These are phyloP conservation scores for Fusarium annulatum DNA, from an alignment of 2,329 filamentous ascomycete species.

Conservation along the genomic window DNA sequence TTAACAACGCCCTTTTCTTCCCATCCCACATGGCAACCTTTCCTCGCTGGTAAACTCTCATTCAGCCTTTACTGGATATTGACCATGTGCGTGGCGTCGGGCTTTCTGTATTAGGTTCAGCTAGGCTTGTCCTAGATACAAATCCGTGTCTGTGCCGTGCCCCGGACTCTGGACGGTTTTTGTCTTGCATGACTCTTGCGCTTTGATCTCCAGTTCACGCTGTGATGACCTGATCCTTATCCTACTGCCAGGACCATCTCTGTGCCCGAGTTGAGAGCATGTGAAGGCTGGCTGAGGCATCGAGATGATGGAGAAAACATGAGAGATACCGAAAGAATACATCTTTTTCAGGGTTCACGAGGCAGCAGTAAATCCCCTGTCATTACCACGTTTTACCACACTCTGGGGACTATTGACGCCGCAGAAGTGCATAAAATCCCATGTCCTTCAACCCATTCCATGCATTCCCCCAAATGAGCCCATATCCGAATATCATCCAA, in stretches of 20 bases:
- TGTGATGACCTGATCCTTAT: not conserved
- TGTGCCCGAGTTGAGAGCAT: not conserved
- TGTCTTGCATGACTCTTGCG: conserved; percentile 36
- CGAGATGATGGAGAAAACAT: not conserved
- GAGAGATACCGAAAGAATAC: not conserved
- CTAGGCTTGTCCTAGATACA: conserved; percentile 39
- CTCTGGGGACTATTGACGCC: conserved; percentile 24
- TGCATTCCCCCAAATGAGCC: not conserved
- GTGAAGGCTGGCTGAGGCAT: not conserved
- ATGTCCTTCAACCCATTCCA: conserved; percentile 4
- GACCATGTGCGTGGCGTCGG: conserved; percentile 40
- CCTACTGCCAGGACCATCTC: not conserved
- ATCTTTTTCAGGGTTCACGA: conserved; percentile 17
- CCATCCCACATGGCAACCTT: conserved; percentile 33
- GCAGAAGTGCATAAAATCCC: conserved; percentile 12
- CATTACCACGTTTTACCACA: conserved; percentile 31
- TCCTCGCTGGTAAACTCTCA: conserved; percentile 6
- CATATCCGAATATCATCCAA: conserved; percentile 12
- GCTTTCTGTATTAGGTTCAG: conserved; percentile 34
- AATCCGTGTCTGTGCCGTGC: conserved; percentile 28
- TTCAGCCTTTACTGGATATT: conserved; percentile 10
- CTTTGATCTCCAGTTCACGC: conserved; percentile 3
- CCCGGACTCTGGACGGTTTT: conserved; percentile 23
- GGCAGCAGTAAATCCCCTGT: conserved; percentile 17
- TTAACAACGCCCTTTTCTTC: conserved; percentile 9